These are phyloP conservation scores for Blastobotrys aristatus DNA, from an alignment of 1,139 yeast genomes.

Conservation along the genomic window DNA sequence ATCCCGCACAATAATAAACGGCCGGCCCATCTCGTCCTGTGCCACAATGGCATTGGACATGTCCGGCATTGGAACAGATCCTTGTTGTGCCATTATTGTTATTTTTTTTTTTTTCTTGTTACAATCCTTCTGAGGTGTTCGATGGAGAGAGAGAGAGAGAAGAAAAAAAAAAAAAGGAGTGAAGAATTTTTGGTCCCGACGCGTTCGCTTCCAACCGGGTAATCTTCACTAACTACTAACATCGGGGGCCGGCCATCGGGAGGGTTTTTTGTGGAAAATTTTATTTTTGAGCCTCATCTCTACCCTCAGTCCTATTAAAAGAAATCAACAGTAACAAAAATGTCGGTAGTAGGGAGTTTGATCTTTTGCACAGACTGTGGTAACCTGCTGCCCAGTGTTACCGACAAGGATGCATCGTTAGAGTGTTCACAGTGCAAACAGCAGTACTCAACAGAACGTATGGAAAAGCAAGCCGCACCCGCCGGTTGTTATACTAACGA, in stretches of 20 bases:
- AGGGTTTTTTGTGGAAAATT: neutral
- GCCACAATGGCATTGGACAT: constrained; percentile 97
- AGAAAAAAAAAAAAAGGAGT: no score
- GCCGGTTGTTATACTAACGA: neutral
- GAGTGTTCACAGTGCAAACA: constrained; percentile 66
- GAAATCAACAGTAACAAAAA: constrained; percentile 33
- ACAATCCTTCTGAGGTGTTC: neutral
- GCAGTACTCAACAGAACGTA: constrained; percentile 44
- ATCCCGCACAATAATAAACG: constrained; percentile 94
- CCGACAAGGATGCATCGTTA: constrained; percentile 41
- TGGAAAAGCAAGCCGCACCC: constrained; percentile 15
- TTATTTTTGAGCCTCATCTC: neutral
- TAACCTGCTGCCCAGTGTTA: constrained; percentile 68
- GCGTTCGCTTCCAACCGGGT: no score
- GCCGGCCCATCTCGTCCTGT: constrained; percentile 98
- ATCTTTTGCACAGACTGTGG: constrained; percentile 96
- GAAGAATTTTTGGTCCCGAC: no score
- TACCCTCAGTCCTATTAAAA: no score
- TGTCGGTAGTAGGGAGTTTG: constrained; percentile 94
- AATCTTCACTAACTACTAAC: no score
- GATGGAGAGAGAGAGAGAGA: neutral
- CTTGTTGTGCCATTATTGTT: constrained; percentile 15
- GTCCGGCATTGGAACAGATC: constrained; percentile 75
- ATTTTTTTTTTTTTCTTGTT: neutral
- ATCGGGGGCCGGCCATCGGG: neutral